Base-by-base conservation (phyloP, 2,329 filamentous ascomycete species). In the Meredithiella fracta region DNA sequence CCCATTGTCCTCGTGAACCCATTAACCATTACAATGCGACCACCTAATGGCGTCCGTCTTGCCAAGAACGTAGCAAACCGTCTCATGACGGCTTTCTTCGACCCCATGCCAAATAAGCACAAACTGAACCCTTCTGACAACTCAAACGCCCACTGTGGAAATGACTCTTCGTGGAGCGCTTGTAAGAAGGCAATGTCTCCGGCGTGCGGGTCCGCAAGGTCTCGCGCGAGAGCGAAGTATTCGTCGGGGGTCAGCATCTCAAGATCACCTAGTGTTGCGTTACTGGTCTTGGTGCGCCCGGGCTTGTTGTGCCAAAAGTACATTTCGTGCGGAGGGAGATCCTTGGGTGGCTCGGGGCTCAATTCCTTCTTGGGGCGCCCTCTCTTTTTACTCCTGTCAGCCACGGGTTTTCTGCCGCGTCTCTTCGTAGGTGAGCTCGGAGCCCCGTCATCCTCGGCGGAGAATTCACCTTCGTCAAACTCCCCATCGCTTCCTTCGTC, bases 261-360 rank as follows among this genome's bases (percentile, higher is more conserved):
- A 34, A 94, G 72, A 3, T 83, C 81, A 0, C 83, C 76, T 3
- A 97, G 73, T 0, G 81, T 94, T 61, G 92, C 92, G 65, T 86
- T 85, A 1, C 90, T 96, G 0, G 91, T 95, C 68, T 90, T 90
- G 47, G 80, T 74, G 3, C 81, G 77, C 1, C 87, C 89, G 0
- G 86, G 82, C 51, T 87, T 83, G 65, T 94, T 96, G 64, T 97
- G 87, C 64, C 84, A 86, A 67, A 98, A 97, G 71, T 94, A 98
- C 61, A 85, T 79, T 67, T 97, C 92, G 64, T 96, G 87, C 0
- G 90, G 76, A 3, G 90, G 86, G 1, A 97, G 75, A 63, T 95
- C 79, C 54, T 80, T 77, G 17, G 91, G 87, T 2, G 88, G 88
- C 3, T 85, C 89, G 1, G 86, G 85, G 5, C 85, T 87, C 57